Evolutionary conservation across 2,329 filamentous ascomycete species (phyloP), one percentile per base, ranked within the genome.

Genomic region (Hypoxylon sp.): DNA sequence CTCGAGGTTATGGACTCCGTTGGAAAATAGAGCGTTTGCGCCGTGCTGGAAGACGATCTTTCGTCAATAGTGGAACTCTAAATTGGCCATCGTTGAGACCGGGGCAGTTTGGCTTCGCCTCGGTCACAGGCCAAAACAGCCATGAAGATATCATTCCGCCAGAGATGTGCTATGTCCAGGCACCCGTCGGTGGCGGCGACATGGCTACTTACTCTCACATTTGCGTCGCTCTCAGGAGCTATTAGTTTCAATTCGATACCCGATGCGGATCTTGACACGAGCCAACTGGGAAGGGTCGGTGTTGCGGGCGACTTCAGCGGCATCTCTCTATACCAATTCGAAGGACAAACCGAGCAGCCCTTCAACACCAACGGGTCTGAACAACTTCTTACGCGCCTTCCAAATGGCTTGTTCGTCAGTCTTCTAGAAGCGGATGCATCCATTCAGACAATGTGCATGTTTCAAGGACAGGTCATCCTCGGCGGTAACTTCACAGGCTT

Each of bases 401-500:
- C 96, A 2, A 96, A 97, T 80, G 94, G 94, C 72, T 88, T 89
- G 27, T 93, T 97, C 71, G 85, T 90, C 19, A 87, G 89, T 16
- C 81, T 97, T 51, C 87, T 90, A 56, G 85, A 88, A 41, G 90
- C 94, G 46, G 93, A 98, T 79, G 94, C 91, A 62, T 89, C 91
- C 51, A 97, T 99, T 75, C 87, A 90, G 75, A 86, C 93, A 69
- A 96, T 99, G 91, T 99, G 96, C 81, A 82, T 90, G 19, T 92
- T 95, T 73, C 84, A 88, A 54, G 81, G 85, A 72, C 83, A 85
- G 41, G 87, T 98, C 27, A 87, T 98, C 50, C 86, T 99, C 14
- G 96, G 92, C 60, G 96, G 96, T 50, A 98, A 98, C 81, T 99
- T 99, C 77, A 98, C 96, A 30, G 96, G 93, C 77, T 81, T 99